Base-by-base conservation (phyloP, 2,329 filamentous ascomycete species). In the Apiospora hydei region DNA sequence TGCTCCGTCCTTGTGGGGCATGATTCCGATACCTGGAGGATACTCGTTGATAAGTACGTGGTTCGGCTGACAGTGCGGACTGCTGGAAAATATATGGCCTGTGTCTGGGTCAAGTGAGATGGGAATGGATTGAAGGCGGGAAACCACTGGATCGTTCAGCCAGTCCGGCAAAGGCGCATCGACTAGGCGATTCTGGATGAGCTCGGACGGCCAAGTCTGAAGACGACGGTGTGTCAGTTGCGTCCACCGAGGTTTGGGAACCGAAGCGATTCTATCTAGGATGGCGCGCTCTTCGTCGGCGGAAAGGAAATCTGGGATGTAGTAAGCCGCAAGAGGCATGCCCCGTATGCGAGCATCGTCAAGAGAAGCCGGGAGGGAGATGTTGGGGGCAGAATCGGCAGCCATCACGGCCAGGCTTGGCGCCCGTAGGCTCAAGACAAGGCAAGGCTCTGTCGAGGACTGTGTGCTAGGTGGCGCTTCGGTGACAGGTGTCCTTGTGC, bases 31-130 rank as follows among this genome's bases (percentile, higher is more conserved):
- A 1, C 94, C 94, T 0, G 94, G 90, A 1, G 88, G 87, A 81
- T 98, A 99, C 81, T 98, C 95, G 79, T 99, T 99, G 77, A 98
- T 91, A 49, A 98, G 86, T 66, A 97, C 94, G 83, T 98, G 96
- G 77, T 98, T 99, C 3, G 96, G 94, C 4, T 85, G 86, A 24
- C 85, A 77, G 79, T 98, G 95, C 6, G 94, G 93, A 69, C 95
- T 94, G 26, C 85, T 80, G 24, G 82, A 80, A 77, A 92, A 92
- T 8, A 92, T 81, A 76, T 88, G 82, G 24, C 24, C 34, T 11
- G 75, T 70, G 46, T 78, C 75, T 69, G 71, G 67, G 21, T 75
- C 75, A 53, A 70, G 70, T 71, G 82, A 83, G 13, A 85, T 72
- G 30, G 84, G 84, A 46, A 89, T 82, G n/a, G 88, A 86, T 30